Evolutionary conservation across 2,329 filamentous ascomycete species (phyloP).

Genomic region (Phymatotrichopsis omnivora): DNA sequence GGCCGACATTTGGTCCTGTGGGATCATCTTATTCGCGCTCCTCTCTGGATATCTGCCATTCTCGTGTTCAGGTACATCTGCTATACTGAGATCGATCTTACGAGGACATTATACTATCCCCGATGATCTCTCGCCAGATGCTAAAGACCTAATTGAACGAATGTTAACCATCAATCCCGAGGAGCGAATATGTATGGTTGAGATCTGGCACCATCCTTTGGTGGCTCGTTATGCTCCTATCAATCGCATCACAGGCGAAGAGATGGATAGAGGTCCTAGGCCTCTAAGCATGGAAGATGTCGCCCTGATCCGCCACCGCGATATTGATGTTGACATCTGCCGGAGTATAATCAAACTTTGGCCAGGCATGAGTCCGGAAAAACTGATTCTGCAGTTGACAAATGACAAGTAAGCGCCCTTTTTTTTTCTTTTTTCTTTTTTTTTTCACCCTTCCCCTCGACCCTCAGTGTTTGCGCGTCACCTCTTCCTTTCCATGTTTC

Average conservation of each 20-base stretch:
- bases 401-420: no score
- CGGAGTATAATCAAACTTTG: no score
- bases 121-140: slow-evolving; percentile 54
- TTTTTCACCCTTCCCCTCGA: no score
- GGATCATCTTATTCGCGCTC: slow-evolving; percentile 80
- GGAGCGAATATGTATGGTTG: slow-evolving; percentile 64
- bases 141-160: slow-evolving; percentile 63
- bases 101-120: slow-evolving; percentile 53
- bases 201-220: slow-evolving; percentile 83
- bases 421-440: no score
- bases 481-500: no score
- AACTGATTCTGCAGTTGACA: no score
- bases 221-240: slow-evolving; percentile 39
- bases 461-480: no score
- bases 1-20: slow-evolving; percentile 91
- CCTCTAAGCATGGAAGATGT: slow-evolving; percentile 19
- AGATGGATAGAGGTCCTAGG: slow-evolving; percentile 20
- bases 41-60: slow-evolving; percentile 79
- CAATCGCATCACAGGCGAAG: slow-evolving; percentile 11
- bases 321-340: slow-evolving; percentile 75
- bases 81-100: slow-evolving; percentile 53
- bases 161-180: slow-evolving; percentile 73
- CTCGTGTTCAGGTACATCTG: slow-evolving; percentile 52
- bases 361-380: no score
- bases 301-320: slow-evolving; percentile 43